These are phyloP conservation scores for Ambrosia hybrid DNA, from an alignment of 140 eudicot species.

Conservation along the genomic window DNA sequence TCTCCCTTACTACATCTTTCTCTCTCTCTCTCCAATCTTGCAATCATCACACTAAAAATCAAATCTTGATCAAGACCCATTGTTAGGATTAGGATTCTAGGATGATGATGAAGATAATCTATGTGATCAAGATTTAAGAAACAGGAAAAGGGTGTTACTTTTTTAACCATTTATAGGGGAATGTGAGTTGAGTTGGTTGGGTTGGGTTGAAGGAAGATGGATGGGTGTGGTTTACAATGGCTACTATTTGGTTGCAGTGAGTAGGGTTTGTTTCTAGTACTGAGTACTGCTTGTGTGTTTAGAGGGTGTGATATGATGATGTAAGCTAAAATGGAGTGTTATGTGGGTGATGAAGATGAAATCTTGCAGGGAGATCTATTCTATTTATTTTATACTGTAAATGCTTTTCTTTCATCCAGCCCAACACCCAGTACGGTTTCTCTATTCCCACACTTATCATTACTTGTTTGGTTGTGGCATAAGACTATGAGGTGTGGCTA, in stretches of 20 bases:
- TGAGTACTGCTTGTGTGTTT: not conserved
- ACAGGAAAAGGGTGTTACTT: slow-evolving; percentile 32
- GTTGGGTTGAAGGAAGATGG: slow-evolving; percentile 10
- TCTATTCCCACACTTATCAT: slow-evolving; percentile 21
- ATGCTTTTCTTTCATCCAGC: slow-evolving; percentile 20
- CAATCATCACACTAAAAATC: slow-evolving; percentile 53
- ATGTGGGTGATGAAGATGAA: slow-evolving; percentile 5
- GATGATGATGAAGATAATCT: slow-evolving; percentile 18
- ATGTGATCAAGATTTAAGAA: slow-evolving; percentile 23
- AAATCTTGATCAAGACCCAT: slow-evolving; percentile 34
- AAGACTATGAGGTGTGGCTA: too few species aligned
- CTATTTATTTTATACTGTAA: not conserved
- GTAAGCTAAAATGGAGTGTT: slow-evolving; percentile 43
- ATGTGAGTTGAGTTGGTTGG: slow-evolving; percentile 29
- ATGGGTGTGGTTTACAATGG: slow-evolving; percentile 7
- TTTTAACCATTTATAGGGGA: slow-evolving; percentile 36
- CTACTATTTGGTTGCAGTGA: slow-evolving; percentile 43
- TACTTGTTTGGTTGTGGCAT: slow-evolving; percentile 10
- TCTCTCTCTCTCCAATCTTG: slow-evolving; percentile 33
- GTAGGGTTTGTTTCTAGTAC: slow-evolving; percentile 41
- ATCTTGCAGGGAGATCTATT: slow-evolving; percentile 39
- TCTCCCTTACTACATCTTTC: slow-evolving; percentile 24
- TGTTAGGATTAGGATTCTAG: slow-evolving; percentile 5
- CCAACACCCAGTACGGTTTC: slow-evolving; percentile 28
- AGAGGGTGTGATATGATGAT: slow-evolving; percentile 21